These are phyloP conservation scores for Tetradesmus obliquus DNA, from an alignment of 139 green algal species.

Conservation along the genomic window DNA sequence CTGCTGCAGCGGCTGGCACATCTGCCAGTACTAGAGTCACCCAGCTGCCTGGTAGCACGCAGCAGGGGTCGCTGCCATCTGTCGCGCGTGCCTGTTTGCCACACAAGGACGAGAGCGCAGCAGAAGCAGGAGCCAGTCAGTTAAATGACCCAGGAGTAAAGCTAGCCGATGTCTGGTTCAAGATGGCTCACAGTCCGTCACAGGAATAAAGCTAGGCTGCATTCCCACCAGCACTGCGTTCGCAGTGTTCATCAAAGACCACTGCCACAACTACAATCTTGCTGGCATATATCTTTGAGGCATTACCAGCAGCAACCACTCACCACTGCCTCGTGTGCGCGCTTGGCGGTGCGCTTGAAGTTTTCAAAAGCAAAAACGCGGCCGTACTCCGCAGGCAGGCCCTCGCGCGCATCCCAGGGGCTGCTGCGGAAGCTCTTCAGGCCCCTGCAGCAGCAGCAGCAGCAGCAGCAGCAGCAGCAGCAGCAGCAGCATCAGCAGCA, in stretches of 20 bases:
- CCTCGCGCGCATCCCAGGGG: constrained; percentile 93
- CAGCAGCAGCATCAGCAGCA: neutral
- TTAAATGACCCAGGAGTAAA: neutral
- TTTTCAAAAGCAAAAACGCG: constrained; percentile 97
- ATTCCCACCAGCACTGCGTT: too few relatives aligned
- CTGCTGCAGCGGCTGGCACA: constrained; percentile 67
- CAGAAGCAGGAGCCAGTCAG: neutral
- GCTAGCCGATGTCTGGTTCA: too few relatives aligned
- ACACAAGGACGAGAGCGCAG: neutral
- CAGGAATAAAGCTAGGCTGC: too few relatives aligned
- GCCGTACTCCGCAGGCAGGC: constrained; percentile 89
- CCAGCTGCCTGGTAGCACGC: constrained; percentile 72
- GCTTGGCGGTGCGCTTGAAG: constrained; percentile 80
- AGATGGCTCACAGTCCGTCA: too few relatives aligned
- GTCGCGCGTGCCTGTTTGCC: constrained; percentile 45
- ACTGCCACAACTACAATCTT: neutral
- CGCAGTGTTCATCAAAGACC: too few relatives aligned
- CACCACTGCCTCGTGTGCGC: constrained; percentile 38
- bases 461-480: neutral
- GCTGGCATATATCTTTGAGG: neutral
- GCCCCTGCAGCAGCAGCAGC: constrained; percentile 69
- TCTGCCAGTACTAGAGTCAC: constrained; percentile 75
- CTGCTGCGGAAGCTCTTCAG: constrained; percentile 93
- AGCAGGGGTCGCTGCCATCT: constrained; percentile 51
- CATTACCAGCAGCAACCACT: neutral